These are phyloP conservation scores for Monosporozyma unispora DNA, from an alignment of 805 yeast genomes.

Conservation along the genomic window DNA sequence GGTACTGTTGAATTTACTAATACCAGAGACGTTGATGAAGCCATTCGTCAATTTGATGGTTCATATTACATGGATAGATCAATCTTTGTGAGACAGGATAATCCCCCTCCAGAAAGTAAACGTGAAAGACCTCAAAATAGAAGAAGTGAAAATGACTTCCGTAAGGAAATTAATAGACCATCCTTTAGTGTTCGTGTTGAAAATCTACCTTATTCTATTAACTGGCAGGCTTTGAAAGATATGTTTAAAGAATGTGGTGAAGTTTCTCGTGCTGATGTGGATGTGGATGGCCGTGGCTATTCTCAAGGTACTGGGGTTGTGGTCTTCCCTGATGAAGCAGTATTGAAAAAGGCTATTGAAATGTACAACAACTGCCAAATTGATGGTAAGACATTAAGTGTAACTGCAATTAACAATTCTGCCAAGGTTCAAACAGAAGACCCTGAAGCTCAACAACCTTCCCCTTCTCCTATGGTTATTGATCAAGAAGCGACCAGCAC, in stretches of 20 bases:
- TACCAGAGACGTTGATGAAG: slow-evolving; percentile 56
- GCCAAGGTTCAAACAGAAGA: not conserved
- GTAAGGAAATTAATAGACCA: slow-evolving; percentile 9
- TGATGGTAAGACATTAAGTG: slow-evolving; percentile 13
- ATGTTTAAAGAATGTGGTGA: slow-evolving; percentile 69
- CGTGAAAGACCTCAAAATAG: slow-evolving; percentile 8
- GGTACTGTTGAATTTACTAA: slow-evolving; percentile 78
- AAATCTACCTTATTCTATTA: slow-evolving; percentile 71
- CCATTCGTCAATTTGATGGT: slow-evolving; percentile 63
- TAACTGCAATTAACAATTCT: not conserved
- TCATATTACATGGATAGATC: slow-evolving; percentile 60
- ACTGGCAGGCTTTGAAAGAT: slow-evolving; percentile 82
- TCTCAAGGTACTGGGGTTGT: slow-evolving; percentile 81
- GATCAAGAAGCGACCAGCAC: not conserved
- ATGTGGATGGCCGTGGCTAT: slow-evolving; percentile 51
- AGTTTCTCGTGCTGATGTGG: slow-evolving; percentile 76
- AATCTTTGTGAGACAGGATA: slow-evolving; percentile 83
- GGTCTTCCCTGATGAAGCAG: slow-evolving; percentile 51
- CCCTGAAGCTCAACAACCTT: not conserved
- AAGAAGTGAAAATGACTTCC: not conserved
- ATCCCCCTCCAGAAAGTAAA: slow-evolving; percentile 58
- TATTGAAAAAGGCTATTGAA: slow-evolving; percentile 63
- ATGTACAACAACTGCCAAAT: slow-evolving; percentile 60
- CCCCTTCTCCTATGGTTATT: not conserved
- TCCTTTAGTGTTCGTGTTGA: slow-evolving; percentile 59